A percentile compares a stretch with the other conserved stretches of the same genome.
Evolutionary conservation across 2,329 filamentous ascomycete genomes (phyloP).

Genomic region (Colletotrichum sp.): DNA sequence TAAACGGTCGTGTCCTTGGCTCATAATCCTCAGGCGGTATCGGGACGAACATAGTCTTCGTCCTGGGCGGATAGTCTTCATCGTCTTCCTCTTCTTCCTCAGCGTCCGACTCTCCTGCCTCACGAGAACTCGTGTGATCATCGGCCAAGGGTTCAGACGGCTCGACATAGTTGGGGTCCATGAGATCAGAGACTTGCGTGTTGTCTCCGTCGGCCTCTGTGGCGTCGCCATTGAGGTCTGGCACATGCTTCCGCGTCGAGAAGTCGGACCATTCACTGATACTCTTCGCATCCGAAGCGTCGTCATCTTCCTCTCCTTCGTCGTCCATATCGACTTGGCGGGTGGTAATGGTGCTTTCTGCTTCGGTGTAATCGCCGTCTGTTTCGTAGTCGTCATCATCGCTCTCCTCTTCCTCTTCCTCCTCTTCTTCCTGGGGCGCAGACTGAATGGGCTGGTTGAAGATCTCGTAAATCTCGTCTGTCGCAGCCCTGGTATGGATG

Average conservation of each 20-base stretch:
- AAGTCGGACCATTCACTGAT: slow-evolving; percentile 91
- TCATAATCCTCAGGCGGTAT: slow-evolving; percentile 88
- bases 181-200: slow-evolving; percentile 43
- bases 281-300: slow-evolving; percentile 64
- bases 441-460: slow-evolving; percentile 82
- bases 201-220: slow-evolving; percentile 41
- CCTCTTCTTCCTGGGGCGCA: slow-evolving; percentile 32
- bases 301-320: slow-evolving; percentile 43
- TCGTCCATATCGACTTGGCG: slow-evolving; percentile 62
- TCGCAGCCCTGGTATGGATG: slow-evolving; percentile 91
- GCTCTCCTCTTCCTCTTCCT: slow-evolving; percentile 49
- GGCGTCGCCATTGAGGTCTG: slow-evolving; percentile 43
- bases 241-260: slow-evolving; percentile 74
- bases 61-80: slow-evolving; percentile 53
- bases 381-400: slow-evolving; percentile 75
- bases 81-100: slow-evolving; percentile 37
- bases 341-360: slow-evolving; percentile 83
- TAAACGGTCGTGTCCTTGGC: slow-evolving; percentile 78
- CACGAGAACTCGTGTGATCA: slow-evolving; percentile 32
- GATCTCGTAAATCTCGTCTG: slow-evolving; percentile 96
- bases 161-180: slow-evolving; percentile 40
- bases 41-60: slow-evolving; percentile 74
- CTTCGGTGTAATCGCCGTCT: slow-evolving; percentile 80
- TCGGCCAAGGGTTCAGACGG: slow-evolving; percentile 26
- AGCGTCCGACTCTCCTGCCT: slow-evolving; percentile 2